Conservation (phyloP, 345 rosid genomes). For the Conringia planisiliqua region DNA sequence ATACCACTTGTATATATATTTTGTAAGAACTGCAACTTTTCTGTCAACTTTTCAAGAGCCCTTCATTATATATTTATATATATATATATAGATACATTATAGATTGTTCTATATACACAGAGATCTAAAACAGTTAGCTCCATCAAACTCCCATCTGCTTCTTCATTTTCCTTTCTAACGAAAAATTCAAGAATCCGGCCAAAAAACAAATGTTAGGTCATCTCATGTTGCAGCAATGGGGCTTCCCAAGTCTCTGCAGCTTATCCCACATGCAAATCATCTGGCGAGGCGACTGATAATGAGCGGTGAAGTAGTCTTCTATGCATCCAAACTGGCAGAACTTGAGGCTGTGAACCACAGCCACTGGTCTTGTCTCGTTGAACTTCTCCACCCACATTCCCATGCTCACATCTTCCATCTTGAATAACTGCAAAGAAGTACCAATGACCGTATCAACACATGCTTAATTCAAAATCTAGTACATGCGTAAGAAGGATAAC, state of each 20-base stretch:
- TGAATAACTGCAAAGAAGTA: constrained; percentile 60
- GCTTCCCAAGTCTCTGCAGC: constrained; percentile 49
- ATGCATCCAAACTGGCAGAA: constrained; percentile 96
- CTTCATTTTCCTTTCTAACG: constrained; percentile 6
- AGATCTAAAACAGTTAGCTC: constrained; percentile 32
- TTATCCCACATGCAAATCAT: constrained; percentile 93
- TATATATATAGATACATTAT: constrained; percentile 26
- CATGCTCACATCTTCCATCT: constrained; percentile 99
- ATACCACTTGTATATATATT: neutral
- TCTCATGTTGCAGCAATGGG: constrained; percentile 94
- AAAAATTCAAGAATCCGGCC: neutral
- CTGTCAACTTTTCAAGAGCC: constrained; percentile 14
- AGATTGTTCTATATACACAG: constrained; percentile 21
- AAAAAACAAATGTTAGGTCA: constrained; percentile 31
- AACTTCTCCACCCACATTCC: constrained; percentile 99
- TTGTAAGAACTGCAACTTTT: constrained; percentile 1
- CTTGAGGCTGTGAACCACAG: constrained; percentile 72
- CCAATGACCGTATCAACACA: neutral
- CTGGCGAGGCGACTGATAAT: constrained; percentile 95
- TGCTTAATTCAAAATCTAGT: neutral
- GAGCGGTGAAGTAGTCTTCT: constrained; percentile 82
- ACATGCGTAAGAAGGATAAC: neutral
- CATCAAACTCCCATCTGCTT: constrained; percentile 18
- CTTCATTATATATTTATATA: constrained; percentile 11
- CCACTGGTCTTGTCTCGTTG: constrained; percentile 71